Base-by-base conservation (phyloP, 495 filamentous ascomycete genomes). In the Geoglossum glabrum region DNA sequence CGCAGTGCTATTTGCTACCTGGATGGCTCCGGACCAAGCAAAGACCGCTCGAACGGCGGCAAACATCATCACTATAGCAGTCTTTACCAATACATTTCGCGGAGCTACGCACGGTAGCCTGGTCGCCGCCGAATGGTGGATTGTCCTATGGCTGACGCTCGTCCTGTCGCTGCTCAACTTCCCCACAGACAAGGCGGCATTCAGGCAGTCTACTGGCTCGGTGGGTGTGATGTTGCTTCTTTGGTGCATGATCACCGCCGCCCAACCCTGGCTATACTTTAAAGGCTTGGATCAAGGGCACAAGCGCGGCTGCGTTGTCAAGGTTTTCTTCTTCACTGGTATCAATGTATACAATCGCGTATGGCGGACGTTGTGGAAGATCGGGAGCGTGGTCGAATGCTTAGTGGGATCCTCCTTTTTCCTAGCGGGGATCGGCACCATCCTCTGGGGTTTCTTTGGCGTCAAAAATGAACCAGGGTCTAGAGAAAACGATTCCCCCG, bases 1-100 rank as follows among this genome's bases (percentile, higher is more conserved):
- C 7, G 61, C 69, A 56, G 25, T 71, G 52, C 11, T 67, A 60
- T 3, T 62, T 59, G 19, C 56, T 5, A 31, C 60, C 28, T 62
- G 40, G 40, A 45, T 45, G n/a, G 40, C 40, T 10, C 40, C 40
- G n/a, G 40, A 45, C 1, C 40, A 45, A 13, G 40, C 40, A 4
- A 45, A 21, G 40, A 45, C 17, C 13, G 40, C 40, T 45, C 11
- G 40, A 9, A 45, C 40, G 10, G 40, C 40, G 0, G 40, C 40
- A 5, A 45, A 45, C 40, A 45, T 45, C 10, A 45, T 45, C 40
- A 45, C 40, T 13, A 21, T 45, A 3, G 40, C 40, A 45, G 40
- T 45, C 11, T 45, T 45, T 45, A 19, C 40, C 5, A 45, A 45
- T 21, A 45, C 40, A 21, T 45, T 45, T 21, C 40, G 40, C 40